phyloP scores from a whole-genome alignment of 2,329 filamentous ascomycete species.

The Sporothrix luriei region DNA sequence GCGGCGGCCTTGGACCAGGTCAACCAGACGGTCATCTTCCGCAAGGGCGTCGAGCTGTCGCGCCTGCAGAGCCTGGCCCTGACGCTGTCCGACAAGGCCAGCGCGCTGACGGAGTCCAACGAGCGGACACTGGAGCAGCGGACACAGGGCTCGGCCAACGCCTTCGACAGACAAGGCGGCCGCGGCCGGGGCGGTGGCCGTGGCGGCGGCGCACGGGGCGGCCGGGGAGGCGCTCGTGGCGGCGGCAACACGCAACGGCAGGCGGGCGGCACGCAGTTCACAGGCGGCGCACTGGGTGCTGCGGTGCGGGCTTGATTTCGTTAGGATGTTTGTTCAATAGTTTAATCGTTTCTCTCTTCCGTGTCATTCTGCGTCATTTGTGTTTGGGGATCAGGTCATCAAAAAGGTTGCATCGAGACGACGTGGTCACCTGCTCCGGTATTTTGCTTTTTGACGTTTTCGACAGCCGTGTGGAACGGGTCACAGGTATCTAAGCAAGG shows the following conservation, averaged over 20 bases:
- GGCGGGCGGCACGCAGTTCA: conserved; percentile 76
- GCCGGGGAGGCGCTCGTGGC: conserved; percentile 62
- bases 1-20: conserved; percentile 96
- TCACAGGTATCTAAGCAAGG: background rate
- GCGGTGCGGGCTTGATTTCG: conserved; percentile 60
- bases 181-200: conserved; percentile 70
- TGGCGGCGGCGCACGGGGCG: conserved; percentile 63
- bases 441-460: background rate
- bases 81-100: conserved; percentile 93
- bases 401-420: conserved; percentile 12
- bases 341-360: conserved; percentile 1
- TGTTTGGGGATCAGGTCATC: conserved; percentile 23
- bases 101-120: conserved; percentile 92
- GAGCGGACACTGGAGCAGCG: conserved; percentile 96
- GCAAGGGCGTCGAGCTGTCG: conserved; percentile 97
- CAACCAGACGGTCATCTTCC: conserved; percentile 96
- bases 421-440: background rate
- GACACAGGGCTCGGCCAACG: conserved; percentile 92
- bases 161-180: conserved; percentile 89
- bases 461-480: background rate
- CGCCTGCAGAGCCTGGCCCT: conserved; percentile 93
- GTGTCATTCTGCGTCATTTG: background rate
- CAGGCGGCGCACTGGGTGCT: conserved; percentile 74
- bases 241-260: conserved; percentile 65
- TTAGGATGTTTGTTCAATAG: conserved; percentile 16